These are phyloP conservation scores for Wickerhamomyces hampshirensis DNA, from an alignment of 805 yeast genomes.

Conservation along the genomic window DNA sequence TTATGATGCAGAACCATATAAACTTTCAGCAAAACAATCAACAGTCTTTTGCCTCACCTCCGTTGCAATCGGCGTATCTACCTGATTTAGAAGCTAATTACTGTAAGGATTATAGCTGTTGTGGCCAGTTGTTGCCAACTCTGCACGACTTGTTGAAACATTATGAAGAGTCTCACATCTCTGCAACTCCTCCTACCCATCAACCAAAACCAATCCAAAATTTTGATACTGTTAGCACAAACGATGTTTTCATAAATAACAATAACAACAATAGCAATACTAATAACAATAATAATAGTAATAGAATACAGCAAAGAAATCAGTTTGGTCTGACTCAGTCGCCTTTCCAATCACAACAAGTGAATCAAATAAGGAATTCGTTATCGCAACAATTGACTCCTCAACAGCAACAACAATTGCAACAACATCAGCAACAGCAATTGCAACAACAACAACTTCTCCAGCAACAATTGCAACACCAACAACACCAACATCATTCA, in stretches of 20 bases:
- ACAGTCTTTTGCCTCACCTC: conserved; percentile 44
- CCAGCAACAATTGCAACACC: conserved; percentile 9
- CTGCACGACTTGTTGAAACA: conserved; percentile 90
- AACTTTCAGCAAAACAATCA: conserved; percentile 12
- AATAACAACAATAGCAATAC: conserved; percentile 14
- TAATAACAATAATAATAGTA: conserved; percentile 19
- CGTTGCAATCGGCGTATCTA: conserved; percentile 69
- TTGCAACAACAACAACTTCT: conserved; percentile 9
- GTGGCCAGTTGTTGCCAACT: conserved; percentile 90
- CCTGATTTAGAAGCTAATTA: conserved; percentile 94
- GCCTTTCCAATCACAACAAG: conserved; percentile 10
- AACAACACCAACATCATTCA: conserved; percentile 13
- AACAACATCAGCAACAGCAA: conserved; percentile 13
- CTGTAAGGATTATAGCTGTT: conserved; percentile 94
- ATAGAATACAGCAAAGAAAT: conserved; percentile 20
- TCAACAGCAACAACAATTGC: conserved; percentile 7
- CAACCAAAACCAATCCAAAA: conserved; percentile 49
- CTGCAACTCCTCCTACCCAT: conserved; percentile 48
- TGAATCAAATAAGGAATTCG: conserved; percentile 12
- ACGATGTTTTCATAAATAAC: conserved; percentile 74
- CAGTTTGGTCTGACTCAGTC: conserved; percentile 17
- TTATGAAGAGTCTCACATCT: conserved; percentile 93
- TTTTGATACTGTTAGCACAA: conserved; percentile 88
- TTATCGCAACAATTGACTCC: conserved; percentile 10
- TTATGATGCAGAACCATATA: conserved; percentile 45